Evolutionary conservation across 192 early-diverging fungal species (phyloP).

Genomic region (Backusella parvicylindrica): DNA sequence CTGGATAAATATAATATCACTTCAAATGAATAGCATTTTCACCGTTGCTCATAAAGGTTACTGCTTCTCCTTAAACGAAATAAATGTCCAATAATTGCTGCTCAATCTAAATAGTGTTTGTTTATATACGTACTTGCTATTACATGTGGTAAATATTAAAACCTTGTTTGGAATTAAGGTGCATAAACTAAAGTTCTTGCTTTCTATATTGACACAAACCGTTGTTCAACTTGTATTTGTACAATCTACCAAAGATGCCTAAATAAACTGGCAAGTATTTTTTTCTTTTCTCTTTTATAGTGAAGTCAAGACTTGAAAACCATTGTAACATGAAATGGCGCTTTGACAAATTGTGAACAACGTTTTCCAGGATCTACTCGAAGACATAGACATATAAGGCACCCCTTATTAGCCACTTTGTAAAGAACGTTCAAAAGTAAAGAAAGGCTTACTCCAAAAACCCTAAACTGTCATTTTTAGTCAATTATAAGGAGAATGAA

Average conservation of each 20-base stretch:
- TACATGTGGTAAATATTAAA: background rate
- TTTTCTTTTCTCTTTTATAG: background rate
- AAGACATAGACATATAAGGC: conserved; percentile 32
- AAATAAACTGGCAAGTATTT: background rate
- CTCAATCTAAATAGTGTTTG: conserved; percentile 44
- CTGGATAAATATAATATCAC: conserved; percentile 61
- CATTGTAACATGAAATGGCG: conserved; percentile 72
- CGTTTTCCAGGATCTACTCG: conserved; percentile 67
- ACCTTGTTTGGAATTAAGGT: conserved; percentile 69
- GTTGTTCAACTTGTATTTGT: conserved; percentile 52
- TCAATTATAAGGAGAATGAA: background rate
- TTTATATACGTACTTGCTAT: background rate
- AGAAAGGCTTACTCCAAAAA: background rate
- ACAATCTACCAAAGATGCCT: conserved; percentile 68
- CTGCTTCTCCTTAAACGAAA: conserved; percentile 73
- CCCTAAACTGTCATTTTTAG: background rate
- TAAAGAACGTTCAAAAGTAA: background rate
- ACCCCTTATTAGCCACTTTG: background rate
- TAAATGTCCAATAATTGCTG: conserved; percentile 67
- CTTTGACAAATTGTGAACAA: conserved; percentile 72
- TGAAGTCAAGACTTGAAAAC: conserved; percentile 28
- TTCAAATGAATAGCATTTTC: conserved; percentile 59
- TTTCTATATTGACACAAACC: conserved; percentile 63
- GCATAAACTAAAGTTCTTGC: conserved; percentile 74
- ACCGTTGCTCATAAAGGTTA: conserved; percentile 71